A percentile compares a stretch with the other conserved stretches of the same genome.
phyloP scores from a whole-genome alignment of 352 stramenopile species.

The Phytophthora ohioensis region DNA sequence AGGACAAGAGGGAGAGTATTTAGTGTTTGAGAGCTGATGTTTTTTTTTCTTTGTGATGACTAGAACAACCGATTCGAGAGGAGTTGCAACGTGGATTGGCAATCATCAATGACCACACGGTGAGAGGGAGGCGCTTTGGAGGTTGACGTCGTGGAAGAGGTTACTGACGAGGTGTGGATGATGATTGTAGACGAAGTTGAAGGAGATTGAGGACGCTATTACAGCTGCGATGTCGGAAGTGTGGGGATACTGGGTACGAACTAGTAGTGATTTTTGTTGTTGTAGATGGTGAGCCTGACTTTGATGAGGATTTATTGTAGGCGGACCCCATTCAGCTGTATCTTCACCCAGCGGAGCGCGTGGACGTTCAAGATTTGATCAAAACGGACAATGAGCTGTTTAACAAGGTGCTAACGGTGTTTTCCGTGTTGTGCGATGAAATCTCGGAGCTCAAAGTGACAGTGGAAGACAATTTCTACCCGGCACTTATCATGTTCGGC shows the following conservation, averaged over 20 bases:
- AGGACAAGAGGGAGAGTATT: background rate
- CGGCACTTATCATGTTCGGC: constrained; percentile 91
- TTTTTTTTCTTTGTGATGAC: constrained; percentile 6
- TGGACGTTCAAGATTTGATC: constrained; percentile 90
- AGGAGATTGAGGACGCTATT: constrained; percentile 89
- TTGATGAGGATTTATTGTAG: constrained; percentile 33
- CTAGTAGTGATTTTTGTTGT: background rate
- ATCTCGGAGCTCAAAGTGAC: constrained; percentile 92
- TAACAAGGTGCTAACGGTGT: constrained; percentile 91
- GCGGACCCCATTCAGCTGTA: constrained; percentile 87
- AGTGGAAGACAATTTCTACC: constrained; percentile 91
- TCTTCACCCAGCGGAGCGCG: constrained; percentile 83
- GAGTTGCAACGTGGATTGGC: constrained; percentile 79
- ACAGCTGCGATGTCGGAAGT: constrained; percentile 90
- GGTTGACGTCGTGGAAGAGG: background rate
- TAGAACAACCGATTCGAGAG: constrained; percentile 86
- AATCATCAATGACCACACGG: constrained; percentile 91
- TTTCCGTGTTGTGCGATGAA: constrained; percentile 91
- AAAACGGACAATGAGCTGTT: constrained; percentile 92
- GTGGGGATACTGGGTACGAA: constrained; percentile 87
- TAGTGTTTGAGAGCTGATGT: background rate
- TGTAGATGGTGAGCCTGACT: constrained; percentile 3
- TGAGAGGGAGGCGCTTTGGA: constrained; percentile 27
- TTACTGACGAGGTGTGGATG: background rate
- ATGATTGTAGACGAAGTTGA: constrained; percentile 73